Percentiles rank a stretch among this genome's conserved stretches.
phyloP scores from a whole-genome alignment of 805 yeast genomes.

The Yarrowia hollandica region DNA sequence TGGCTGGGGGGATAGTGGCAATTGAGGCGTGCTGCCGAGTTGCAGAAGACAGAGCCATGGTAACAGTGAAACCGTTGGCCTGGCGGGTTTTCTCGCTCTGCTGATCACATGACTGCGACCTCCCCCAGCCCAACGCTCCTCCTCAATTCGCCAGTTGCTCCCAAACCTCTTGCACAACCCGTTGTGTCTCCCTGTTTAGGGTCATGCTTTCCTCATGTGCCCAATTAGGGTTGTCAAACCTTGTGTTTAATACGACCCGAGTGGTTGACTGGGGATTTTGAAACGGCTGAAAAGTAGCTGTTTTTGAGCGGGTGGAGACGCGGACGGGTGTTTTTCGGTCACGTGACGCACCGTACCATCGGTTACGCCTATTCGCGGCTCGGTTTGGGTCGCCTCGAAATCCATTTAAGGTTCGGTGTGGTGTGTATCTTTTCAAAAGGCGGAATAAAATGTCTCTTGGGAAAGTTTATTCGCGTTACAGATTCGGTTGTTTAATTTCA shows the following conservation, averaged over 20 bases:
- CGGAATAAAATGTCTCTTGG: conserved; percentile 25
- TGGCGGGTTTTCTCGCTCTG: no score
- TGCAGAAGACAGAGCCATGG: no score
- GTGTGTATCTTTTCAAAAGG: conserved; percentile 24
- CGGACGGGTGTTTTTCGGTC: neutral
- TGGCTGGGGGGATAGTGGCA: neutral
- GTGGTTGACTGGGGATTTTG: neutral
- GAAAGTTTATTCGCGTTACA: conserved; percentile 24
- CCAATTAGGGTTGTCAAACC: conserved; percentile 24
- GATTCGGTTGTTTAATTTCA: conserved; percentile 21
- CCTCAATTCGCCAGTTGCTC: no score
- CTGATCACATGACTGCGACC: no score
- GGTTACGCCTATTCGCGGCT: no score
- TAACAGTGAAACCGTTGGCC: no score
- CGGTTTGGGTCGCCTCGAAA: neutral
- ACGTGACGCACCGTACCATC: neutral
- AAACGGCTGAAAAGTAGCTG: neutral
- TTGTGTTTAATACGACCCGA: conserved; percentile 14
- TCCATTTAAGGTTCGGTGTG: neutral
- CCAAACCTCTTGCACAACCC: neutral
- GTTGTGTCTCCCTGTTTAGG: neutral
- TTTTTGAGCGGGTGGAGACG: no score
- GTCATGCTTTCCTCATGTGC: conserved; percentile 27
- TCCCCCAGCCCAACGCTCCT: no score
- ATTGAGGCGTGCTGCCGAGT: no score